phyloP scores from a whole-genome alignment of 2,329 filamentous ascomycete genomes.

The Phaeosphaeria sp. region DNA sequence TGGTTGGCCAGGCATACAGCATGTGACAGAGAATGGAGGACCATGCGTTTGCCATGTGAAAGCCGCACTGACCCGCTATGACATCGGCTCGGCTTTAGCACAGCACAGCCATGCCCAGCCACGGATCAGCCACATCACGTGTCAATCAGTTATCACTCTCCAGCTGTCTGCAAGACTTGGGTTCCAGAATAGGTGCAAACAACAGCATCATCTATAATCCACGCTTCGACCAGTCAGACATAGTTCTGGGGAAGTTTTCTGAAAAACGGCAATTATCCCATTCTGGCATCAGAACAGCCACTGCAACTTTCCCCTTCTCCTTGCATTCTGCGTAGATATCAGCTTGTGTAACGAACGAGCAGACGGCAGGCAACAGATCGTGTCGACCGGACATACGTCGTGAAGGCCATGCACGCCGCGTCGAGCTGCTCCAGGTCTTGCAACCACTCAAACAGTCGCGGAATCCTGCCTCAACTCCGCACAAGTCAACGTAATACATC shows the following conservation, averaged over 20 bases:
- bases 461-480: neutral
- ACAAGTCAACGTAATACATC: neutral
- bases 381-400: neutral
- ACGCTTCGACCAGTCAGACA: too few species aligned
- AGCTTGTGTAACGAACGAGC: too few species aligned
- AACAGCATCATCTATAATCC: too few species aligned
- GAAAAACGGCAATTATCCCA: too few species aligned
- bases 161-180: too few species aligned
- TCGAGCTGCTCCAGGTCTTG: neutral
- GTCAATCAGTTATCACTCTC: too few species aligned
- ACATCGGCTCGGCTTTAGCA: slow-evolving; percentile 13
- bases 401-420: neutral
- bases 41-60: slow-evolving; percentile 21
- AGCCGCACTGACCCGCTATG: slow-evolving; percentile 17
- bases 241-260: neutral
- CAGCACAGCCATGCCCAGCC: neutral
- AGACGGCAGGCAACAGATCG: neutral
- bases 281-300: too few species aligned
- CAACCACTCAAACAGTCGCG: neutral
- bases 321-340: neutral
- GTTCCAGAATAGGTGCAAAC: too few species aligned
- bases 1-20: slow-evolving; percentile 22
- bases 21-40: slow-evolving; percentile 29
- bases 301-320: neutral
- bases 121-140: too few species aligned